Base-by-base conservation (phyloP, 495 filamentous ascomycete genomes). In the Trichoderma erinaceum region DNA sequence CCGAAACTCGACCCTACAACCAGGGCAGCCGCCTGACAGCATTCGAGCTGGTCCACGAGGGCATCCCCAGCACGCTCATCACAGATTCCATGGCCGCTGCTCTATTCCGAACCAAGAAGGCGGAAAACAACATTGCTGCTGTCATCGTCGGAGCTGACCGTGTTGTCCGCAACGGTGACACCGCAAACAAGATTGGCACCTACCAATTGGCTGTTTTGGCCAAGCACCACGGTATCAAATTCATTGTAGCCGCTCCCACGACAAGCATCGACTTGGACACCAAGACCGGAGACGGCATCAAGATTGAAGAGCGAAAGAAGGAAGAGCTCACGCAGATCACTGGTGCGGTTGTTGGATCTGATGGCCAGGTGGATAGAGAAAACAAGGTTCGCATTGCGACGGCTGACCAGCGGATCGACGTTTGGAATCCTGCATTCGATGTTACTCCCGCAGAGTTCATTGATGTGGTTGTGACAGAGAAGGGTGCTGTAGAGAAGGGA, bases 151-250 rank as follows among this genome's bases (percentile, higher is more conserved):
- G 95, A 23, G 95, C 95, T 23, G 95, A 99, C 76, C 87, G 95
- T 64, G 96, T 99, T 12, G 95, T 93, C 48, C 90, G 91, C 38
- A 99, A 99, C 74, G 95, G 95, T 43, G 95, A 99, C 78, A 98
- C 95, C 2, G 95, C 95, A 58, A 99, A 99, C 77, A 99, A 99
- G 80, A 96, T 99, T 68, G 95, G 95, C 38, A 99, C 95, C n/a
- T 98, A 98, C 75, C 78, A 84, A 48, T 84, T 99, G 38, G 93
- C 95, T 13, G 90, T 97, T 4, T 82, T 95, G 35, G 95, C 95
- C 27, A 88, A 84, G 69, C 80, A 92, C 72, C 96, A 98, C 75
- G 90, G 88, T 21, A 84, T 97, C 64, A 97, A 95, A 75, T 99
- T 99, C 75, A 82, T 99, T 35, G 93, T 98, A 11, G 95, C 96